Percentiles rank a stretch among this genome's conserved stretches.
These are phyloP conservation scores for Globisporangium megalacanthum DNA, from an alignment of 352 stramenopile genomes.

Conservation along the genomic window DNA sequence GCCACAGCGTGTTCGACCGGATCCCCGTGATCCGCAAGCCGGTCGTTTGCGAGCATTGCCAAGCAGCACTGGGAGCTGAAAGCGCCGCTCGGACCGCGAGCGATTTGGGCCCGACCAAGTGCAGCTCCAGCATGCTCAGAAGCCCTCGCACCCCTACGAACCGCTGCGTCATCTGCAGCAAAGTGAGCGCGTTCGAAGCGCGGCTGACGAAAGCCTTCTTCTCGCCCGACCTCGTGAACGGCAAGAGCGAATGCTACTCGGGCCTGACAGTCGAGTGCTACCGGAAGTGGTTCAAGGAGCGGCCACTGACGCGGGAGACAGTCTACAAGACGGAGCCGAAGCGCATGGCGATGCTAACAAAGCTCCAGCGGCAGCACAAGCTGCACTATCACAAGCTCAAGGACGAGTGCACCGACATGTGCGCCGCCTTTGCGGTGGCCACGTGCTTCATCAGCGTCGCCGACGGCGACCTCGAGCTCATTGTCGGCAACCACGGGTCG, in stretches of 20 bases:
- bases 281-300: conserved; percentile 18
- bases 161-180: conserved; percentile 16
- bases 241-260: conserved; percentile 16
- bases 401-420: conserved; percentile 10
- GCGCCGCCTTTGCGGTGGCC: conserved; percentile 1
- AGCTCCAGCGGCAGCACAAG: conserved; percentile 18
- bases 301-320: not conserved
- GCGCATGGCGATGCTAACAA: conserved; percentile 13
- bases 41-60: conserved; percentile 6
- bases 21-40: conserved; percentile 9
- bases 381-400: conserved; percentile 21
- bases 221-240: conserved; percentile 6
- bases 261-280: conserved; percentile 16
- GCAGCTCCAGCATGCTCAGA: not conserved
- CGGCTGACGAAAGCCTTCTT: conserved; percentile 20
- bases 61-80: not conserved
- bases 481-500: conserved; percentile 16
- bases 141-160: not conserved
- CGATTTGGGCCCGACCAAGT: not conserved
- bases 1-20: not conserved
- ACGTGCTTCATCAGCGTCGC: conserved; percentile 19
- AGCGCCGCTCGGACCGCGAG: not conserved
- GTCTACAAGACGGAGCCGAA: conserved; percentile 14
- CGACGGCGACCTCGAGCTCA: conserved; percentile 16
- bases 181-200: conserved; percentile 12